phyloP scores from a whole-genome alignment of 2,329 filamentous ascomycete genomes.

The Colletotrichum liaoningense region DNA sequence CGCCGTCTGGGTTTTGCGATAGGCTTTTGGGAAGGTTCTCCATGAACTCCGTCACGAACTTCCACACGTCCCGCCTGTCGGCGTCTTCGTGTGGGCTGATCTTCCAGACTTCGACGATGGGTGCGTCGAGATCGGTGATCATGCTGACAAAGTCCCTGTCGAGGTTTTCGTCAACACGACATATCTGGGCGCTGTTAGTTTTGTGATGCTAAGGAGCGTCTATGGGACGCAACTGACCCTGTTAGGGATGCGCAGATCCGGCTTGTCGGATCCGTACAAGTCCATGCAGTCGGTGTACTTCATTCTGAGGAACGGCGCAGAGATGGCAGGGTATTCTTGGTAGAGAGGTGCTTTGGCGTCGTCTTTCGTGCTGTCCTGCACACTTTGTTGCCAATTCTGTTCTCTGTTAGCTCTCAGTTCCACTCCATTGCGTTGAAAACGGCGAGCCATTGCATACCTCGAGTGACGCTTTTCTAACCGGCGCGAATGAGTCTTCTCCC shows the following conservation, averaged over 20 bases:
- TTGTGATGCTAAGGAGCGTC: not conserved
- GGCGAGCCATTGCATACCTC: not conserved
- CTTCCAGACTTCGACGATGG: constrained; percentile 80
- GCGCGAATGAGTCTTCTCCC: constrained; percentile 44
- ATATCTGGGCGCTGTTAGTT: constrained; percentile 63
- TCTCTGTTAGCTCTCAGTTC: not conserved
- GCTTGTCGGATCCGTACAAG: constrained; percentile 89
- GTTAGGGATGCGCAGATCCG: constrained; percentile 82
- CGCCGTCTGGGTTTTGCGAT: constrained; percentile 77
- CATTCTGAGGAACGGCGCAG: constrained; percentile 65
- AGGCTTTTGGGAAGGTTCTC: constrained; percentile 71
- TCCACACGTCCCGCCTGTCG: constrained; percentile 62
- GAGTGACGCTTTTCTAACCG: constrained; percentile 38
- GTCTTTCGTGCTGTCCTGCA: constrained; percentile 26
- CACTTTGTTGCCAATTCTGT: constrained; percentile 29
- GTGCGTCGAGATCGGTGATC: constrained; percentile 76
- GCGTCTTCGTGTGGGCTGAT: constrained; percentile 66
- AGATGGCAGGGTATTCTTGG: constrained; percentile 40
- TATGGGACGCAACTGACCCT: constrained; percentile 57
- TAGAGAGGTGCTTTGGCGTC: constrained; percentile 3
- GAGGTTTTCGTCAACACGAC: constrained; percentile 71
- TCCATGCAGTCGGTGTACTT: constrained; percentile 84
- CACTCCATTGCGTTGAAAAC: not conserved
- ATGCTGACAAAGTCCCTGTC: constrained; percentile 76
- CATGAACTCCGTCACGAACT: constrained; percentile 78